phyloP scores from a whole-genome alignment of 495 filamentous ascomycete species.

The Beverwykella pulmonaria region DNA sequence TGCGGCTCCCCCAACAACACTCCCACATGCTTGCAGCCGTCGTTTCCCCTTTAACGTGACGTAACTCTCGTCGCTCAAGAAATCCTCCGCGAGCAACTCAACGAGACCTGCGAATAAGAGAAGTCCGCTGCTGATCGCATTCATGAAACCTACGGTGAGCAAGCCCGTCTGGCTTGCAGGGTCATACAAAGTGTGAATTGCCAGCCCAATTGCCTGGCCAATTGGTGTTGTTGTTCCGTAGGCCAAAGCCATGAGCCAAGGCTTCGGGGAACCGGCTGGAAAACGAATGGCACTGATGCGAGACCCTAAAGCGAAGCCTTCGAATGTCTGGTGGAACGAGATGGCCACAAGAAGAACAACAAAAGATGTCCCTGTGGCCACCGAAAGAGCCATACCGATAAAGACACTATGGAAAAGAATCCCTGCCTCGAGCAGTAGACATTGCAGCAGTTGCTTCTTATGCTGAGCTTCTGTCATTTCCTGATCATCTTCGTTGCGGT shows the following conservation, averaged over 20 bases:
- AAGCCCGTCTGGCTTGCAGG: slow-evolving; percentile 79
- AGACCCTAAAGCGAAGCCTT: slow-evolving; percentile 67
- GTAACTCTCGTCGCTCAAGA: slow-evolving; percentile 87
- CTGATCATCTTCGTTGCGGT: not conserved
- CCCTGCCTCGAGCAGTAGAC: slow-evolving; percentile 55
- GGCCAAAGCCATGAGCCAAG: slow-evolving; percentile 94
- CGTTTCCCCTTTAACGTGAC: slow-evolving; percentile 66
- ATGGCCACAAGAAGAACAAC: slow-evolving; percentile 69
- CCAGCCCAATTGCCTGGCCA: slow-evolving; percentile 85
- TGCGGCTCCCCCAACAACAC: slow-evolving; percentile 73
- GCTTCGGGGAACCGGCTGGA: slow-evolving; percentile 56
- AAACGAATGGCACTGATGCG: slow-evolving; percentile 59
- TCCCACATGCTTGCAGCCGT: slow-evolving; percentile 72
- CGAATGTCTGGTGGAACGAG: slow-evolving; percentile 71
- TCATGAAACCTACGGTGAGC: slow-evolving; percentile 90
- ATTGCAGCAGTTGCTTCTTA: slow-evolving; percentile 49
- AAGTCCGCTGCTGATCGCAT: slow-evolving; percentile 83
- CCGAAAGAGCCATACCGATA: slow-evolving; percentile 69
- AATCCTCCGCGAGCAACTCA: slow-evolving; percentile 91
- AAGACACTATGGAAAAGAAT: slow-evolving; percentile 63
- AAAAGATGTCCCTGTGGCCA: slow-evolving; percentile 64
- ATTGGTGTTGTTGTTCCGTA: slow-evolving; percentile 91
- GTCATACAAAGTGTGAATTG: slow-evolving; percentile 81
- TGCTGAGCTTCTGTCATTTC: slow-evolving; percentile 37
- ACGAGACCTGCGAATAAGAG: slow-evolving; percentile 90